A percentile compares a stretch with the other conserved stretches of the same genome.
Evolutionary conservation across 108 stramenopile genomes (phyloP).

Genomic region (Discostella pseudostelligera): DNA sequence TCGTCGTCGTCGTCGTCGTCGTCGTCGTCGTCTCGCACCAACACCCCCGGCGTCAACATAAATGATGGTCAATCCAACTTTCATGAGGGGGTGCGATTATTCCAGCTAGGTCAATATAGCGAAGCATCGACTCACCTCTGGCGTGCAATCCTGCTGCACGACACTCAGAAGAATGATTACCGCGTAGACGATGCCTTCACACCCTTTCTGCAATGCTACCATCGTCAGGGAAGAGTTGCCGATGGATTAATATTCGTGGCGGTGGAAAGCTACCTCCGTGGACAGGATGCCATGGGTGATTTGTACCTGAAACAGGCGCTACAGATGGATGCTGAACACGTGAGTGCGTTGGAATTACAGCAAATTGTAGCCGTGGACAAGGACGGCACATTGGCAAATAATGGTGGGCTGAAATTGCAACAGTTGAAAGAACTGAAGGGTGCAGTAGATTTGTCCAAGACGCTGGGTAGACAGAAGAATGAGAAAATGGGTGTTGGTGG

Average conservation of each 20-base stretch:
- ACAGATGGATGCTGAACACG: slow-evolving; percentile 48
- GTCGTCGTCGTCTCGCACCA: not conserved
- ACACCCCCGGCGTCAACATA: not conserved
- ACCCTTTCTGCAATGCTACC: slow-evolving; percentile 66
- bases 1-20: too few relatives aligned
- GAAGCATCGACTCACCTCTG: slow-evolving; percentile 62
- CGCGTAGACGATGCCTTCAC: slow-evolving; percentile 67
- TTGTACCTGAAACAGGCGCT: slow-evolving; percentile 67
- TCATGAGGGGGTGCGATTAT: slow-evolving; percentile 49
- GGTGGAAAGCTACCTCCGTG: slow-evolving; percentile 61
- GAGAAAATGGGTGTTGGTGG: not conserved
- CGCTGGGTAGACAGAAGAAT: not conserved
- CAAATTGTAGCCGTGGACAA: slow-evolving; percentile 3
- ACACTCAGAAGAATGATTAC: slow-evolving; percentile 30
- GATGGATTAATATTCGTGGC: slow-evolving; percentile 76
- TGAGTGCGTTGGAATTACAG: slow-evolving; percentile 35
- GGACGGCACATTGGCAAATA: not conserved
- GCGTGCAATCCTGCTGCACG: slow-evolving; percentile 64
- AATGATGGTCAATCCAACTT: slow-evolving; percentile 55
- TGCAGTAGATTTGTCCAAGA: slow-evolving; percentile 16
- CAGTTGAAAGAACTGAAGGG: slow-evolving; percentile 35
- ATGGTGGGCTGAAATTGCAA: slow-evolving; percentile 22
- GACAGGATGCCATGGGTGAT: slow-evolving; percentile 67
- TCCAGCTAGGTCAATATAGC: slow-evolving; percentile 46
- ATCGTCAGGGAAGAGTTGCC: slow-evolving; percentile 44